Percentiles rank a stretch among this genome's conserved stretches.
phyloP scores from a whole-genome alignment of 768 basidiomycete genomes.

The Trametes sanguinea region DNA sequence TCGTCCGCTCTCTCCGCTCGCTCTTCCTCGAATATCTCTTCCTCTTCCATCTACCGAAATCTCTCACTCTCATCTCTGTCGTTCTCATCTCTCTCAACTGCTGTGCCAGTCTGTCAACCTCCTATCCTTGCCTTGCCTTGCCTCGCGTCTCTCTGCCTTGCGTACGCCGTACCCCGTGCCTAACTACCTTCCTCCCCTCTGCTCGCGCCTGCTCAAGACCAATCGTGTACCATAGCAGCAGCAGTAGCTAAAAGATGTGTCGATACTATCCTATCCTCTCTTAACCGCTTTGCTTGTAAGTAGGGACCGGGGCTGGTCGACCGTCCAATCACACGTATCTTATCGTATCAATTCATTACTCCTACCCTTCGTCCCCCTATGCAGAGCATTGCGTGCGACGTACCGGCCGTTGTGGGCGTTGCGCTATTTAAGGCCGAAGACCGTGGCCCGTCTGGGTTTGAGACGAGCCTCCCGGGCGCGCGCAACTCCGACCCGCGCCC shows the following conservation, averaged over 20 bases:
- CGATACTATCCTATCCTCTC: slow-evolving; percentile 25
- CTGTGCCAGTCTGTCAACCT: slow-evolving; percentile 22
- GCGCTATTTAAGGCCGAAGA: no score
- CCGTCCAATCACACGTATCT: slow-evolving; percentile 22
- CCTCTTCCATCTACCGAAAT: not conserved
- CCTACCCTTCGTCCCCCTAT: not conserved
- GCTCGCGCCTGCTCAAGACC: slow-evolving; percentile 15
- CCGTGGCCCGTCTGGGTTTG: no score
- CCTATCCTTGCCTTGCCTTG: not conserved
- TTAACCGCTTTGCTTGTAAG: slow-evolving; percentile 16
- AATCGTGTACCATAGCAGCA: slow-evolving; percentile 23
- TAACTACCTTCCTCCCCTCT: slow-evolving; percentile 16
- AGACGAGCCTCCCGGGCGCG: no score
- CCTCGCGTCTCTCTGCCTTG: not conserved
- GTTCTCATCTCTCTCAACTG: slow-evolving; percentile 18
- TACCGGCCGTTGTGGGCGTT: no score
- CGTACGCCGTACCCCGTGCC: slow-evolving; percentile 2
- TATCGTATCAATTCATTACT: slow-evolving; percentile 21
- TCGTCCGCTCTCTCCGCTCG: slow-evolving; percentile 23
- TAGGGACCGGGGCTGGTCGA: slow-evolving; percentile 23
- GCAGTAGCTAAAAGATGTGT: slow-evolving; percentile 26
- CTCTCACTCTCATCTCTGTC: slow-evolving; percentile 17
- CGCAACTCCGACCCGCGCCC: no score
- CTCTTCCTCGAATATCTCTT: slow-evolving; percentile 6
- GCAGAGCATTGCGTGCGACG: no score